A percentile compares a stretch with the other conserved stretches of the same genome.
phyloP scores from a whole-genome alignment of 768 basidiomycete species.

The Artomyces pyxidatus region DNA sequence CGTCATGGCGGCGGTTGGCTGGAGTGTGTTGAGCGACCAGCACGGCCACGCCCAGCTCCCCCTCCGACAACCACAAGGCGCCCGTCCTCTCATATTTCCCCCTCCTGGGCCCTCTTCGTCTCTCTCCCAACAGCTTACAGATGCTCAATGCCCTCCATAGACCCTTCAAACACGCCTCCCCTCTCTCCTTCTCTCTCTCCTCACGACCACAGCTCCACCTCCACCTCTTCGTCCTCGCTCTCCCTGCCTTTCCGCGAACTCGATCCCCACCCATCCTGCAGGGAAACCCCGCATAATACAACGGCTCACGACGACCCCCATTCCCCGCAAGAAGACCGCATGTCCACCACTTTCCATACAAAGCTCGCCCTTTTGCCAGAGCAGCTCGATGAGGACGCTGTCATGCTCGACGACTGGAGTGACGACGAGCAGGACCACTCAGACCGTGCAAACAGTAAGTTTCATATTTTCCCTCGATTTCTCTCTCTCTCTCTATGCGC shows the following conservation, averaged over 20 bases:
- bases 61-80: background rate
- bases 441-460: constrained; percentile 6
- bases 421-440: constrained; percentile 1
- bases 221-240: constrained; percentile 4
- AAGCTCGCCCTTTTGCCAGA: constrained; percentile 1
- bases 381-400: constrained; percentile 5
- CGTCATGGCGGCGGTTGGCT: background rate
- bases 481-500: background rate
- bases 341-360: background rate
- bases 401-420: constrained; percentile 13
- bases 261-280: background rate
- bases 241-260: constrained; percentile 2
- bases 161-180: constrained; percentile 9
- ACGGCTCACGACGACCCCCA: background rate
- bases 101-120: background rate
- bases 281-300: too few relatives aligned
- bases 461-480: background rate
- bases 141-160: constrained; percentile 8
- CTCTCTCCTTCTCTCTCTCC: constrained; percentile 12
- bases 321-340: background rate
- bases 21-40: background rate
- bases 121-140: too few relatives aligned
- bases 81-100: background rate
- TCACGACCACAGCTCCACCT: constrained; percentile 5
- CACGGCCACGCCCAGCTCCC: background rate